phyloP scores from a whole-genome alignment of 108 stramenopile genomes.

The Mediolabrus comicus region DNA sequence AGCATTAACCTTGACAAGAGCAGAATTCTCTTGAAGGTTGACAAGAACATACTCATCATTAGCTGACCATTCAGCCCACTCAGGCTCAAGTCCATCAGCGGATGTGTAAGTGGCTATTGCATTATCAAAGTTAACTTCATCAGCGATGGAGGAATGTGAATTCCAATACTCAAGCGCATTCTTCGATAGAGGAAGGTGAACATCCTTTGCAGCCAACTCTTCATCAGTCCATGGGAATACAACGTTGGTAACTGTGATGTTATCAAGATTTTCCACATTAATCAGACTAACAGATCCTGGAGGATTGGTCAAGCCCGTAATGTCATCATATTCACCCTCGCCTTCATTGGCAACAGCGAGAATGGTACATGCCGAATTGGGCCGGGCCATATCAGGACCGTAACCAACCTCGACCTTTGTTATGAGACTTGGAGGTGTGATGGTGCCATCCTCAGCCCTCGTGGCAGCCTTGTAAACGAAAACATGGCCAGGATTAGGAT shows the following conservation, averaged over 20 bases:
- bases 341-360: slow-evolving; percentile 56
- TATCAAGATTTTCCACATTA: slow-evolving; percentile 8
- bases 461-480: slow-evolving; percentile 29
- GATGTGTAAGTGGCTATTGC: slow-evolving; percentile 35
- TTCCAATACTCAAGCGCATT: slow-evolving; percentile 54
- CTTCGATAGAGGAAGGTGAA: slow-evolving; percentile 42
- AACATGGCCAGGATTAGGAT: slow-evolving; percentile 30
- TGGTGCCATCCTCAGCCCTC: not conserved
- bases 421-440: slow-evolving; percentile 8
- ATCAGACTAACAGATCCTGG: slow-evolving; percentile 20
- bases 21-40: slow-evolving; percentile 58
- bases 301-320: slow-evolving; percentile 23
- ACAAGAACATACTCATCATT: slow-evolving; percentile 45
- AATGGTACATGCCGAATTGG: slow-evolving; percentile 39
- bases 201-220: slow-evolving; percentile 26
- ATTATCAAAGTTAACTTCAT: slow-evolving; percentile 22
- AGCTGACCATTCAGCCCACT: slow-evolving; percentile 44
- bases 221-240: slow-evolving; percentile 43
- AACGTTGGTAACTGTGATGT: slow-evolving; percentile 5
- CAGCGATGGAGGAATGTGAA: slow-evolving; percentile 29
- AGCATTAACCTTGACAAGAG: slow-evolving; percentile 41
- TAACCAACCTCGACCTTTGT: slow-evolving; percentile 38
- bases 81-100: slow-evolving; percentile 44
- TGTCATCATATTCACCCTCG: slow-evolving; percentile 32
- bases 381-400: slow-evolving; percentile 27